Conservation (phyloP, 495 filamentous ascomycete species). For the Xylaria intraflava region DNA sequence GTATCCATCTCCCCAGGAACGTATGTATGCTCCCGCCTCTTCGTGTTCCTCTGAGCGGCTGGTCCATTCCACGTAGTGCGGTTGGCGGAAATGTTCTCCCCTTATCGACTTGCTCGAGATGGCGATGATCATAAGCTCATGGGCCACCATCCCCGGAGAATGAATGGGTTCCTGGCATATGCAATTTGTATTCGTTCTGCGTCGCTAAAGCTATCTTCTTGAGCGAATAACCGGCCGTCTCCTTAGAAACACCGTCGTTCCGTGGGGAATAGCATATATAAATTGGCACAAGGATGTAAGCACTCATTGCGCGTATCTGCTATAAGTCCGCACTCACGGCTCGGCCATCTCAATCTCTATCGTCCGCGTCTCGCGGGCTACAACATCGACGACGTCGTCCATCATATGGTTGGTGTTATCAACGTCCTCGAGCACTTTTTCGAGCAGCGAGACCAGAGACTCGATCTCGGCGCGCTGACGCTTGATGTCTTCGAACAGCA, state of each 20-base stretch:
- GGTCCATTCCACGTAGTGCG: too few relatives aligned
- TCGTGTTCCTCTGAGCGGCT: too few relatives aligned
- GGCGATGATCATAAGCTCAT: too few relatives aligned
- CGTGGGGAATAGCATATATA: too few relatives aligned
- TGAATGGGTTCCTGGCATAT: too few relatives aligned
- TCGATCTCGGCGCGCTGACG: slow-evolving; percentile 71
- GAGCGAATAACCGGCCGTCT: background rate
- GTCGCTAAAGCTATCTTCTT: background rate
- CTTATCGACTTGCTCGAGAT: too few relatives aligned
- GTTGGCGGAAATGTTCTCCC: too few relatives aligned
- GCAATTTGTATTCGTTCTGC: too few relatives aligned
- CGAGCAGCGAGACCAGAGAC: slow-evolving; percentile 54
- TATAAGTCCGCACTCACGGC: background rate
- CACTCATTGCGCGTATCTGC: background rate
- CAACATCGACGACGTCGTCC: slow-evolving; percentile 37
- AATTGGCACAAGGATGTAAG: background rate
- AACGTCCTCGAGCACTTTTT: slow-evolving; percentile 62
- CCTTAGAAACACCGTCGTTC: background rate
- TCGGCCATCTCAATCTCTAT: slow-evolving; percentile 40
- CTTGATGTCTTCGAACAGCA: slow-evolving; percentile 54
- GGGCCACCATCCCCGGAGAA: too few relatives aligned
- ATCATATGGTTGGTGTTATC: slow-evolving; percentile 53
- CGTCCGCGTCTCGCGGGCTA: slow-evolving; percentile 41
- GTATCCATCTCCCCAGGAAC: too few relatives aligned
- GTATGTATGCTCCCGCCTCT: too few relatives aligned